Conservation (phyloP, 2,329 filamentous ascomycete species). For the Pseudogymnoascus sp. region DNA sequence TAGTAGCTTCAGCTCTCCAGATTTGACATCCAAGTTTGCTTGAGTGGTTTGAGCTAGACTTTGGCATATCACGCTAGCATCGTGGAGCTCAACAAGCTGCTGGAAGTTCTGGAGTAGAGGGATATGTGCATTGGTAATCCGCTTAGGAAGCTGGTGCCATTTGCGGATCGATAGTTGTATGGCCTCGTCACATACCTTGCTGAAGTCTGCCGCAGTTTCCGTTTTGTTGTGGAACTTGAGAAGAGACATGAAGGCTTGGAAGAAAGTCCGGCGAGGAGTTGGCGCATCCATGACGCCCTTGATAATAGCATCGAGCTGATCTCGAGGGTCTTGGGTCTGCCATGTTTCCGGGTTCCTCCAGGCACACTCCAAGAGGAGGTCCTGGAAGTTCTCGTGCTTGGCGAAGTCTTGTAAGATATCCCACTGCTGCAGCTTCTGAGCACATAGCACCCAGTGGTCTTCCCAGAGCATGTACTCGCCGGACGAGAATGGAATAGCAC, state of each 20-base stretch:
- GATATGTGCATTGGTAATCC: conserved; percentile 90
- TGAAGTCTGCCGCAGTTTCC: conserved; percentile 74
- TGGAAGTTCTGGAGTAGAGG: conserved; percentile 96
- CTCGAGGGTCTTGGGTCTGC: conserved; percentile 76
- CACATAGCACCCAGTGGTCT: conserved; percentile 96
- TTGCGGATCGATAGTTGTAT: conserved; percentile 96
- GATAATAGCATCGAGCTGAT: conserved; percentile 85
- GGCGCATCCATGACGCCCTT: conserved; percentile 97
- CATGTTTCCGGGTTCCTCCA: conserved; percentile 96
- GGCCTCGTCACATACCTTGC: conserved; percentile 86
- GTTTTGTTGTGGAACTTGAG: conserved; percentile 89
- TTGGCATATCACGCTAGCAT: conserved; percentile 92
- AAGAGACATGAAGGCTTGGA: conserved; percentile 96
- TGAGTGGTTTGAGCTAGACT: conserved; percentile 81
- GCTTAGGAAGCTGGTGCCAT: conserved; percentile 95
- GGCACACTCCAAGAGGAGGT: conserved; percentile 86
- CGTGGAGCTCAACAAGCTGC: conserved; percentile 91
- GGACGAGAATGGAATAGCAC: conserved; percentile 91
- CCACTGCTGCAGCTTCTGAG: conserved; percentile 98
- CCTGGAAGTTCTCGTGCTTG: conserved; percentile 97
- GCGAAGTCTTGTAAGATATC: conserved; percentile 96
- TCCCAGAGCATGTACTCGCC: conserved; percentile 99
- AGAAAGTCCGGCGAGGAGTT: conserved; percentile 88
- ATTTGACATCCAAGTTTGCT: conserved; percentile 84
- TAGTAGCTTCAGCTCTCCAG: conserved; percentile 87